phyloP scores from a whole-genome alignment of 768 basidiomycete species.

The Mycena olivaceomarginata region DNA sequence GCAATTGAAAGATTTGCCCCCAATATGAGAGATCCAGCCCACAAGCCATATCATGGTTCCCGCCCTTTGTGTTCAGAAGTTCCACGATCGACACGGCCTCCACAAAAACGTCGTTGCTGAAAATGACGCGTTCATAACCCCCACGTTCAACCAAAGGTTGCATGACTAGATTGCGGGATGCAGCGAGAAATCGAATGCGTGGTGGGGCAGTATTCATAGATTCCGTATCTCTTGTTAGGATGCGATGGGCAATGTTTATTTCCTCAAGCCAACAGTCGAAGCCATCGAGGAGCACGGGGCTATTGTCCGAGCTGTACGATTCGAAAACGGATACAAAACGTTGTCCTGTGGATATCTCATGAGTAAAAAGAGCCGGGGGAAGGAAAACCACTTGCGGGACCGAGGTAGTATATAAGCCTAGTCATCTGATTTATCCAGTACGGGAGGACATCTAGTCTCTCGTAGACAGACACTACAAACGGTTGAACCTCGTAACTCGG shows the following conservation, averaged over 20 bases:
- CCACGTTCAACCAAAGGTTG: constrained; percentile 61
- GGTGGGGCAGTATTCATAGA: constrained; percentile 50
- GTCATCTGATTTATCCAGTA: constrained; percentile 61
- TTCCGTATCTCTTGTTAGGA: constrained; percentile 51
- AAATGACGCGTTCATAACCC: constrained; percentile 62
- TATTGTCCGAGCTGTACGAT: constrained; percentile 58
- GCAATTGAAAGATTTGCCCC: constrained; percentile 45
- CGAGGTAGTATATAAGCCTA: constrained; percentile 59
- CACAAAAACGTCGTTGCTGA: constrained; percentile 65
- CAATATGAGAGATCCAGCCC: constrained; percentile 62
- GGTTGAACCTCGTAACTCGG: too few species aligned
- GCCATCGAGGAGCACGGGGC: constrained; percentile 54
- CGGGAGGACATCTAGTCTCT: constrained; percentile 57
- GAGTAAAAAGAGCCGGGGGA: not conserved
- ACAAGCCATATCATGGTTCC: constrained; percentile 66
- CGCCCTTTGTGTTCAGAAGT: constrained; percentile 59
- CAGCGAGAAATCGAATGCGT: constrained; percentile 60
- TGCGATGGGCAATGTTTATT: constrained; percentile 52
- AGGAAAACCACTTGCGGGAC: constrained; percentile 41
- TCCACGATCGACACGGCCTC: constrained; percentile 63
- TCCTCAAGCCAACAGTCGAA: constrained; percentile 49
- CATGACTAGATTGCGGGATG: constrained; percentile 62
- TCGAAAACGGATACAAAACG: constrained; percentile 46
- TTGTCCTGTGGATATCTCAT: constrained; percentile 50
- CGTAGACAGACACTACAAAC: too few species aligned